Percentiles rank a stretch among this genome's conserved stretches.
Conservation (phyloP, 2,329 filamentous ascomycete genomes). For the Aspergillus niger region DNA sequence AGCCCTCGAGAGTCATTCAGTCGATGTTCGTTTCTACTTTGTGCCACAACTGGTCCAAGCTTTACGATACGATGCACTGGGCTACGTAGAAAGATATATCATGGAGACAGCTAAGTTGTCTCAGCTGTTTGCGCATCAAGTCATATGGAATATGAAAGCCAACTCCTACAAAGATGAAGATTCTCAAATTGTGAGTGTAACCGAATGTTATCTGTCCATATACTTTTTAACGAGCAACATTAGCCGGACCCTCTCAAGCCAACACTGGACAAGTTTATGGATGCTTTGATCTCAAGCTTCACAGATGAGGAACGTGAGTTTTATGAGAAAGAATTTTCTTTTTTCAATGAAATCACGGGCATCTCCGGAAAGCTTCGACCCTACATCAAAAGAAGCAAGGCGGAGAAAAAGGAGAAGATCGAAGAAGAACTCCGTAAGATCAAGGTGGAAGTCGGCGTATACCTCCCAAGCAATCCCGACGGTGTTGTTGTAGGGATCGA, state of each 20-base stretch:
- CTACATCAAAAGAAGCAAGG: constrained; percentile 86
- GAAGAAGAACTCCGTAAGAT: constrained; percentile 98
- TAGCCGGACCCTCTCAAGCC: constrained; percentile 90
- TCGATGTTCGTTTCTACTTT: constrained; percentile 99
- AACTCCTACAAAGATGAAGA: constrained; percentile 98
- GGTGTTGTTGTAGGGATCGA: constrained; percentile 97
- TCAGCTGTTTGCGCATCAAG: constrained; percentile 97
- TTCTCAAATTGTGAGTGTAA: constrained; percentile 68
- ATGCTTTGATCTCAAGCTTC: constrained; percentile 79
- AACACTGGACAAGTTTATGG: constrained; percentile 86
- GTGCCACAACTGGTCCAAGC: constrained; percentile 97
- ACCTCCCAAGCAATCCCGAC: constrained; percentile 94
- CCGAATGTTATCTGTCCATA: background rate
- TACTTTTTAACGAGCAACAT: constrained; percentile 14
- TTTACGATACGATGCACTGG: constrained; percentile 85
- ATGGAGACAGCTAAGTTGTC: constrained; percentile 96
- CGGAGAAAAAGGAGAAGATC: constrained; percentile 98
- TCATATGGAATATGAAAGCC: constrained; percentile 99
- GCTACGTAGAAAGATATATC: constrained; percentile 95
- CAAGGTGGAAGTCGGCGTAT: constrained; percentile 94
- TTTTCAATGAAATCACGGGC: constrained; percentile 94
- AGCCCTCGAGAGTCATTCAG: constrained; percentile 86
- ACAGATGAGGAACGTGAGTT: constrained; percentile 76
- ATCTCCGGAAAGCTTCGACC: constrained; percentile 96
- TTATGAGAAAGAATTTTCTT: constrained; percentile 93